Evolutionary conservation across 148 eudicot species (phyloP), one percentile per base, ranked within the genome.

Genomic region (Polygonum aviculare): DNA sequence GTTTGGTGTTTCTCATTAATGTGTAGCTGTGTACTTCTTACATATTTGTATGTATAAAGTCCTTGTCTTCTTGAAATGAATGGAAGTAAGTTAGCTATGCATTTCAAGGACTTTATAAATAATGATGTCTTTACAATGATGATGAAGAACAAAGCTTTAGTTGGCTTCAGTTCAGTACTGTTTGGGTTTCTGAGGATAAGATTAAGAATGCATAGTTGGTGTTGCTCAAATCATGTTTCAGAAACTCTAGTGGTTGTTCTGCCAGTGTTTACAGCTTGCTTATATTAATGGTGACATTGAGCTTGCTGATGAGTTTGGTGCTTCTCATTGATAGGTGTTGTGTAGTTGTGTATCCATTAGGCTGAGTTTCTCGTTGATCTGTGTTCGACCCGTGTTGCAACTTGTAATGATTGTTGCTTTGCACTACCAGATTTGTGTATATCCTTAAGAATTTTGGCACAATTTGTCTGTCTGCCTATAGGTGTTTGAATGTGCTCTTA

Each of bases 401-500:
- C n/a, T 75, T 55, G 6, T 54, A 12, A 38, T 54, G 36, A 36
- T 55, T 18, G 21, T 75, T 57, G 18, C 8, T 15, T 7, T 60
- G 22, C 11, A 9, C 15, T 36, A 35, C 0, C 19, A 33, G 19
- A 16, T 14, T 65, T 12, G 6, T 15, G 18, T 65, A 15, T 63
- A 65, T 36, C 44, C 40, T 35, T 67, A 12, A 36, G 72, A 36
- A 67, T 35, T 33, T 48, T 62, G 12, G 52, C 78, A 78, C 36
- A 12, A 75, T 47, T 63, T 63, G 26, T n/a, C 38, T 73, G 74
- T 51, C 50, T 72, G 50, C 26, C 77, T 16, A 26, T 74, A 94
- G 98, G 84, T 94, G 33, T 88, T 81, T 77, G 92, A 88, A 81
- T 79, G 77, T 79, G 88, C 88, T 15, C 86, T 92, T n/a, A 49